phyloP scores from a whole-genome alignment of 1,284 basidiomycete species.

The Trametes sp. region DNA sequence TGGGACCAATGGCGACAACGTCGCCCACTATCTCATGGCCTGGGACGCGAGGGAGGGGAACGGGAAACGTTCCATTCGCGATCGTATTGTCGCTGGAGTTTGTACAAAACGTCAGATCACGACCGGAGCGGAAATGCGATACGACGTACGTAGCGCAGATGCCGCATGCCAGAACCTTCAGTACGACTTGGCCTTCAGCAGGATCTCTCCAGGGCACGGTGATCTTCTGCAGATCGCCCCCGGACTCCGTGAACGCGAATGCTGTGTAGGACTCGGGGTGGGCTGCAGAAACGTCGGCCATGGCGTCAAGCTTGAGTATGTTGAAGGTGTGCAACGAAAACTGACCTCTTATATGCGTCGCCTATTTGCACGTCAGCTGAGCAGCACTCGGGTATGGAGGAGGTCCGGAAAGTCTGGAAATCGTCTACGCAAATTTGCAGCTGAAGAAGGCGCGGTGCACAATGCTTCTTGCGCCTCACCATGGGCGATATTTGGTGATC shows the following conservation, averaged over 20 bases:
- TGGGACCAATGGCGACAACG: slow-evolving; percentile 29
- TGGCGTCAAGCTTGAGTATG: not conserved
- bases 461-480: too few relatives aligned
- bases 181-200: slow-evolving; percentile 40
- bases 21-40: slow-evolving; percentile 40
- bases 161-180: slow-evolving; percentile 43
- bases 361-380: not conserved
- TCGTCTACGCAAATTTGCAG: too few relatives aligned
- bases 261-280: slow-evolving; percentile 45
- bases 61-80: slow-evolving; percentile 29
- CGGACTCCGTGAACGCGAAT: slow-evolving; percentile 30
- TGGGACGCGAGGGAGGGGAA: slow-evolving; percentile 31
- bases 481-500: too few relatives aligned
- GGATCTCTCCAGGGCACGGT: slow-evolving; percentile 43
- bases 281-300: slow-evolving; percentile 2
- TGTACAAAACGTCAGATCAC: not conserved
- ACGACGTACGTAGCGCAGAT: slow-evolving; percentile 36
- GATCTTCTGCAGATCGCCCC: slow-evolving; percentile 31
- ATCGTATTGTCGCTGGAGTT: slow-evolving; percentile 36
- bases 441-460: too few relatives aligned
- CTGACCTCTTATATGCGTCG: not conserved
- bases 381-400: not conserved
- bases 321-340: not conserved
- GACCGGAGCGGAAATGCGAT: not conserved
- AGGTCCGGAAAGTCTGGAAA: too few relatives aligned